Conservation (phyloP, 2,329 filamentous ascomycete species). For the Sporothrix inflata region DNA sequence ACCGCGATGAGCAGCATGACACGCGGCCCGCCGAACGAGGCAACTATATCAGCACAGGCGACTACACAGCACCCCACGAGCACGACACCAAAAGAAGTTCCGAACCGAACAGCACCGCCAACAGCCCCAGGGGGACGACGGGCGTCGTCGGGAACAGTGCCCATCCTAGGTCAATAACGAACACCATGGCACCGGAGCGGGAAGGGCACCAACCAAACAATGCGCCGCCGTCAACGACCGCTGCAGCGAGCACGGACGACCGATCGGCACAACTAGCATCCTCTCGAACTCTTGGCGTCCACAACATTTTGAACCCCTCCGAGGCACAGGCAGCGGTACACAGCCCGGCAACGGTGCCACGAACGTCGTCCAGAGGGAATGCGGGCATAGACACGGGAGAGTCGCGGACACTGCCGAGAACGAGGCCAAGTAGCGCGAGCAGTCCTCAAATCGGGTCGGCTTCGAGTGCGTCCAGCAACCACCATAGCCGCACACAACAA, state of each 20-base stretch:
- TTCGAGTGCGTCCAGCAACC: background rate
- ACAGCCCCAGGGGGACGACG: constrained; percentile 2
- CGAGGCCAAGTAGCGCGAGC: constrained; percentile 27
- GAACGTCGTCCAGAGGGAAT: constrained; percentile 22
- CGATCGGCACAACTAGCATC: constrained; percentile 37
- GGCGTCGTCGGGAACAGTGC: constrained; percentile 27
- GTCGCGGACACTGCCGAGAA: constrained; percentile 32
- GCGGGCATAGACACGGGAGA: background rate
- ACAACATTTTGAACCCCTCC: constrained; percentile 51
- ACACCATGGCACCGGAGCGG: constrained; percentile 9
- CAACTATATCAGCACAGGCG: constrained; percentile 1
- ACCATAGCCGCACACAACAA: background rate
- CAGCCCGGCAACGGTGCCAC: constrained; percentile 18
- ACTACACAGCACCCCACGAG: background rate
- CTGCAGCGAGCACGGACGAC: constrained; percentile 33
- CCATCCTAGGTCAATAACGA: background rate
- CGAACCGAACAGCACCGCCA: background rate
- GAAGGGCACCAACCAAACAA: background rate
- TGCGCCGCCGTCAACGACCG: background rate
- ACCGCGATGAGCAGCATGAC: constrained; percentile 32
- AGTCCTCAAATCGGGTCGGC: constrained; percentile 22
- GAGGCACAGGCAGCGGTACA: constrained; percentile 38
- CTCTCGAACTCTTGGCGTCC: constrained; percentile 46
- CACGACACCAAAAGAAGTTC: background rate
- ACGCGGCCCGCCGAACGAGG: constrained; percentile 30